Conservation (phyloP, 1,284 basidiomycete species). For the Lentinula novae-zelandiae region DNA sequence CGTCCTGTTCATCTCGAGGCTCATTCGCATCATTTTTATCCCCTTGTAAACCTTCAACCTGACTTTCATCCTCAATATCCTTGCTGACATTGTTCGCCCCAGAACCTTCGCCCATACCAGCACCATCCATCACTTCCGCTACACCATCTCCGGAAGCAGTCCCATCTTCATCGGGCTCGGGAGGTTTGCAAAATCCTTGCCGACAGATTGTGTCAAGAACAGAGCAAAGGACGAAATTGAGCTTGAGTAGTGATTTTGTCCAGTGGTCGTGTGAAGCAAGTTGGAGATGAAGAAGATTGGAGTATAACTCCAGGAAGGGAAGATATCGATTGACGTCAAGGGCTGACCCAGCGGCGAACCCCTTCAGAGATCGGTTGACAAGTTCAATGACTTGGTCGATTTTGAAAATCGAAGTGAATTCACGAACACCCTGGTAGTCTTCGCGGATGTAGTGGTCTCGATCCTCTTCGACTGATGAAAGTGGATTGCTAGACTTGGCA, state of each 20-base stretch:
- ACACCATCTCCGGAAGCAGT: conserved; percentile 39
- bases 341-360: conserved; percentile 25
- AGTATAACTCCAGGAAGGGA: conserved; percentile 67
- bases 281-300: conserved; percentile 49
- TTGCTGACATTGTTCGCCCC: conserved; percentile 88
- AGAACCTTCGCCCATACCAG: conserved; percentile 83
- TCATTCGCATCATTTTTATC: conserved; percentile 58
- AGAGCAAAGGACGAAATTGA: conserved; percentile 76
- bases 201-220: conserved; percentile 73
- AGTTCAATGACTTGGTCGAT: conserved; percentile 35
- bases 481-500: conserved; percentile 29
- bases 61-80: conserved; percentile 92
- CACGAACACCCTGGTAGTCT: conserved; percentile 33
- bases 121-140: conserved; percentile 63
- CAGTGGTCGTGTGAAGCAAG: conserved; percentile 56
- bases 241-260: conserved; percentile 83
- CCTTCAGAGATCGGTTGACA: conserved; percentile 31
- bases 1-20: conserved; percentile 47
- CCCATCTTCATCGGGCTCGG: conserved; percentile 50
- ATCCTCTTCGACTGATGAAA: conserved; percentile 19
- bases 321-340: conserved; percentile 39
- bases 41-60: conserved; percentile 90
- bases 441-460: conserved; percentile 36
- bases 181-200: conserved; percentile 92
- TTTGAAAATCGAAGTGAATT: conserved; percentile 42